Evolutionary conservation across 495 filamentous ascomycete species (phyloP).

Genomic region (Penicillium paxilli): DNA sequence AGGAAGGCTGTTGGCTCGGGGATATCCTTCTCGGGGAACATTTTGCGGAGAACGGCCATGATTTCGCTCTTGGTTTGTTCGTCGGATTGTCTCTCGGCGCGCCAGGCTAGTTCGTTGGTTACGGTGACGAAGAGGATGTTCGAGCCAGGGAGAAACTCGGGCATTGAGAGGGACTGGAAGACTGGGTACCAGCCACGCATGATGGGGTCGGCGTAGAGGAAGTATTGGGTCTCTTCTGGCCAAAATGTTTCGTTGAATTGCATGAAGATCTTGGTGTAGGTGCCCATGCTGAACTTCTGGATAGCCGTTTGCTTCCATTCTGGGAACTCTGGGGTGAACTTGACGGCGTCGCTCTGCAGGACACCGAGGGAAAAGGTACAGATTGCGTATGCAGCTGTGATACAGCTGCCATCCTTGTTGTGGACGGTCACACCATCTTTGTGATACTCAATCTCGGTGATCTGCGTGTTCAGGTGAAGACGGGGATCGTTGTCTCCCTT

Average conservation of each 20-base stretch:
- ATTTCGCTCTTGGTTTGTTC: constrained; percentile 60
- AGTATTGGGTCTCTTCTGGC: constrained; percentile 66
- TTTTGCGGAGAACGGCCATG: constrained; percentile 62
- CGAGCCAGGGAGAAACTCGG: constrained; percentile 61
- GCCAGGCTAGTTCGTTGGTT: constrained; percentile 58
- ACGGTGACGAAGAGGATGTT: constrained; percentile 73
- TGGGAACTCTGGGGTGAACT: constrained; percentile 63
- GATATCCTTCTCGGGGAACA: constrained; percentile 63
- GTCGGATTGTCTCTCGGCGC: constrained; percentile 62
- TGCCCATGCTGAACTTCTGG: constrained; percentile 69
- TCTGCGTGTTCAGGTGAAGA: constrained; percentile 60
- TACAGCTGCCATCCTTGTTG: constrained; percentile 57
- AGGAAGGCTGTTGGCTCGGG: constrained; percentile 68
- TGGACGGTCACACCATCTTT: constrained; percentile 57
- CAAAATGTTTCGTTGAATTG: constrained; percentile 74
- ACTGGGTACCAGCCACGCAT: constrained; percentile 69
- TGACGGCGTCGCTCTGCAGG: constrained; percentile 62
- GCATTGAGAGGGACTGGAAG: constrained; percentile 64
- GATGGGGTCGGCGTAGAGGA: constrained; percentile 66
- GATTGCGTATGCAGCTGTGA: constrained; percentile 61
- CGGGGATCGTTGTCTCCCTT: constrained; percentile 50
- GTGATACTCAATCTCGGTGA: constrained; percentile 59
- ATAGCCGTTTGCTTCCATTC: constrained; percentile 68
- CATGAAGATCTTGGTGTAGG: constrained; percentile 79
- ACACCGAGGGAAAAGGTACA: constrained; percentile 69